Evolutionary conservation across 164 flowering plant genomes (phyloP).

Genomic region (Cinnamomum micranthum): DNA sequence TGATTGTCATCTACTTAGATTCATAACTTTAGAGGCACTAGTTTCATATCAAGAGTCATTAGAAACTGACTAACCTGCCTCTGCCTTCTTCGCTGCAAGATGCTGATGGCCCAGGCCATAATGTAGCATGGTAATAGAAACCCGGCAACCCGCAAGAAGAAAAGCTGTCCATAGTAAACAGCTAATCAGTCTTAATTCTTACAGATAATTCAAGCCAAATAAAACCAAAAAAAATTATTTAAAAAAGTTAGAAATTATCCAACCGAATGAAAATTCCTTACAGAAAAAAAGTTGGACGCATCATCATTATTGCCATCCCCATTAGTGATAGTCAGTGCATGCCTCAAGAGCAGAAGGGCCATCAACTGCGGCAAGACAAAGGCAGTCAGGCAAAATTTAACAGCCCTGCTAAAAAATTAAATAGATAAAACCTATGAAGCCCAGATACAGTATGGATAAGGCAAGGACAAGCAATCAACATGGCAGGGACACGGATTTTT

Average conservation of each 20-base stretch:
- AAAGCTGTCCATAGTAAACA: slow-evolving; percentile 47
- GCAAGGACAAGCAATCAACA: not conserved
- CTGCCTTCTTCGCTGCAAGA: slow-evolving; percentile 81
- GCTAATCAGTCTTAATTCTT: not conserved
- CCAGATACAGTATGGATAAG: not conserved
- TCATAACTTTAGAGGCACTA: too few relatives aligned
- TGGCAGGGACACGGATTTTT: too few relatives aligned
- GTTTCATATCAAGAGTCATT: not conserved
- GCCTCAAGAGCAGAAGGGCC: slow-evolving; percentile 77
- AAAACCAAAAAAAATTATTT: not conserved
- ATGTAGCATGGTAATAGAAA: slow-evolving; percentile 92
- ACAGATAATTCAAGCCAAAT: not conserved
- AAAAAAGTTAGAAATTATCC: too few relatives aligned
- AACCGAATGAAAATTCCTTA: slow-evolving; percentile 14
- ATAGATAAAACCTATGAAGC: not conserved
- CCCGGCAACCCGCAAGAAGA: slow-evolving; percentile 87
- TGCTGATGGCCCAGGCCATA: slow-evolving; percentile 94
- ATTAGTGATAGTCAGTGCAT: slow-evolving; percentile 48
- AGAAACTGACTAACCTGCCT: slow-evolving; percentile 46
- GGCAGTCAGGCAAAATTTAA: not conserved
- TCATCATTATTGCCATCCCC: slow-evolving; percentile 52
- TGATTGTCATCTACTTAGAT: too few relatives aligned
- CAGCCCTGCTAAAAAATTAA: not conserved
- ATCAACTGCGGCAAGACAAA: slow-evolving; percentile 45
- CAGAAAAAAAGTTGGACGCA: slow-evolving; percentile 66